Conservation (phyloP, 139 green algal species). For the Diplosphaera chodatii region DNA sequence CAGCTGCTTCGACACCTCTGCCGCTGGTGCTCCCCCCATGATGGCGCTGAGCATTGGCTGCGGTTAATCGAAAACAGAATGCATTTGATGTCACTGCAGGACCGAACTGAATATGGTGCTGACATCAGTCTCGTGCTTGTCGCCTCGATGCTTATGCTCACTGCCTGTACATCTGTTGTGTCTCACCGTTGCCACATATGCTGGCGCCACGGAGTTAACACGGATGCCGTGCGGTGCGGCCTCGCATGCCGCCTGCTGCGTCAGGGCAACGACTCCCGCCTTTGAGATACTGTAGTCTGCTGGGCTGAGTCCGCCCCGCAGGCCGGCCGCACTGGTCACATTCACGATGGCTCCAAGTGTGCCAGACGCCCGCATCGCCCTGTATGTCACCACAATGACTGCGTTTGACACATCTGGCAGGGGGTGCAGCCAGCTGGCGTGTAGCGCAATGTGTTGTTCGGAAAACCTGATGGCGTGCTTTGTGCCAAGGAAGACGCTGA, state of each 20-base stretch:
- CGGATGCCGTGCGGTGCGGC: neutral
- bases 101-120: too few species aligned
- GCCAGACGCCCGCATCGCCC: neutral
- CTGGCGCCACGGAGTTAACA: neutral
- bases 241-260: neutral
- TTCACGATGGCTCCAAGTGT: neutral
- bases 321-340: neutral
- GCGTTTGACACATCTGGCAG: too few species aligned
- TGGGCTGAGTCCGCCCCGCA: neutral
- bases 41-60: neutral
- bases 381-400: too few species aligned
- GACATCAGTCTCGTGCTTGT: too few species aligned
- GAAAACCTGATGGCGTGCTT: neutral
- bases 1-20: neutral
- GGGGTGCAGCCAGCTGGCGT: too few species aligned
- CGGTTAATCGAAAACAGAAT: too few species aligned
- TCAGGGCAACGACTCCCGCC: neutral
- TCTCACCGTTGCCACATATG: neutral
- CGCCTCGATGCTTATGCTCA: too few species aligned
- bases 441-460: too few species aligned
- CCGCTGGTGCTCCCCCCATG: neutral
- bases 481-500: slow-evolving; percentile 1
- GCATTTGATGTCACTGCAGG: too few species aligned
- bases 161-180: too few species aligned
- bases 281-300: neutral